Evolutionary conservation across 495 filamentous ascomycete genomes (phyloP).

Genomic region (Cladorrhinum samala): DNA sequence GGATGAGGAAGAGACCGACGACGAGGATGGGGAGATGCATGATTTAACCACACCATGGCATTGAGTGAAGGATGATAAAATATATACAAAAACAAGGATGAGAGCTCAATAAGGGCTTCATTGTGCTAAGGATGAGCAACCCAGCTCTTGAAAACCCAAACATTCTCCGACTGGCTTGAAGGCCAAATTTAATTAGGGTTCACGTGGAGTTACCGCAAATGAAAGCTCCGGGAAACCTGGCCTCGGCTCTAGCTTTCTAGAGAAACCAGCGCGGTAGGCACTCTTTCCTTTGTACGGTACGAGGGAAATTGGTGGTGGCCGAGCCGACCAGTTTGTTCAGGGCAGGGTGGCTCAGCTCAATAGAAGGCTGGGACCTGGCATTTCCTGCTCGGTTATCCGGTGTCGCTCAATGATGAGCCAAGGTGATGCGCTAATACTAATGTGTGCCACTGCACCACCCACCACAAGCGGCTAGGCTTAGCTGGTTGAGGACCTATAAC

Average conservation of each 20-base stretch:
- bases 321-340: background rate
- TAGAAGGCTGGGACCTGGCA: too few relatives aligned
- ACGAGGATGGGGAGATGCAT: background rate
- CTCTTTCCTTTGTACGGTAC: background rate
- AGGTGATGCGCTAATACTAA: too few relatives aligned
- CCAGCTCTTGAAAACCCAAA: too few relatives aligned
- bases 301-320: conserved; percentile 6
- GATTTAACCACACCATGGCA: too few relatives aligned
- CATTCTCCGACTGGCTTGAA: too few relatives aligned
- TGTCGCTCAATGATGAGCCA: too few relatives aligned
- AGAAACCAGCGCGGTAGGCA: background rate
- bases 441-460: background rate
- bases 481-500: background rate
- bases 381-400: background rate
- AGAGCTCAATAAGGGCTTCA: too few relatives aligned
- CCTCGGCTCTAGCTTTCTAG: background rate
- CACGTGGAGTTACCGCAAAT: background rate
- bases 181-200: too few relatives aligned
- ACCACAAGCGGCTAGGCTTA: background rate
- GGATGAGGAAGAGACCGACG: background rate
- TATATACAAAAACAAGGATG: too few relatives aligned
- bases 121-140: too few relatives aligned
- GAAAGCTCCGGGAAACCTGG: background rate
- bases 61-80: too few relatives aligned
- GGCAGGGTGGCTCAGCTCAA: background rate